Conservation (phyloP, 495 filamentous ascomycete genomes). For the Mytilinidion resinicola region DNA sequence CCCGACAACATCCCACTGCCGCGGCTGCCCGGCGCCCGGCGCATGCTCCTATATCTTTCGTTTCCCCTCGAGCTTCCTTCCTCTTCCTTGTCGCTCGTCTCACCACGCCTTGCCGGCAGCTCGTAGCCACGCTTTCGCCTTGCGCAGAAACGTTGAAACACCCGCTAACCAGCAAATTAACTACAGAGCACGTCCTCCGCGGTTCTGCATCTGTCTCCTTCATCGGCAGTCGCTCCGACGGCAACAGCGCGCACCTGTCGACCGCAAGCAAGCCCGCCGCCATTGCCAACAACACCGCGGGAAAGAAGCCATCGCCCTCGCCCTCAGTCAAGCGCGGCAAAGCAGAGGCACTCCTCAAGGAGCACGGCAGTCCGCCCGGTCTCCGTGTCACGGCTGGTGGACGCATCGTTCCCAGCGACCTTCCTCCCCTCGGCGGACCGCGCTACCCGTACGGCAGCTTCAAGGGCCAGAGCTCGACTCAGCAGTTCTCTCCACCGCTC, state of each 20-base stretch:
- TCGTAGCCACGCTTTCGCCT: too few species aligned
- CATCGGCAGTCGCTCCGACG: neutral
- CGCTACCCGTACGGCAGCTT: slow-evolving; percentile 22
- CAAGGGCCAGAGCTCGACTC: slow-evolving; percentile 21
- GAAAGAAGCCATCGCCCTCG: slow-evolving; percentile 35
- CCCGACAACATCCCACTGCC: neutral
- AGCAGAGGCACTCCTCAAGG: slow-evolving; percentile 45
- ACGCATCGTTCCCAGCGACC: slow-evolving; percentile 51
- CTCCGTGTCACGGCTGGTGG: slow-evolving; percentile 61
- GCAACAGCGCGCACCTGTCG: neutral
- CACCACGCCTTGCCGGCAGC: too few species aligned
- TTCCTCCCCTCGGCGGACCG: slow-evolving; percentile 30
- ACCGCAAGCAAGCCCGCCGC: slow-evolving; percentile 2
- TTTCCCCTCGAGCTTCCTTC: neutral
- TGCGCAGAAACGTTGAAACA: too few species aligned
- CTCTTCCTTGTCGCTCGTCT: neutral
- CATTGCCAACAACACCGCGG: neutral
- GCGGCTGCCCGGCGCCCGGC: neutral
- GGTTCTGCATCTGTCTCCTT: slow-evolving; percentile 23
- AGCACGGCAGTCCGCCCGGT: slow-evolving; percentile 54
- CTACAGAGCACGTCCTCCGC: slow-evolving; percentile 28
- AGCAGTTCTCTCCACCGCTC: neutral
- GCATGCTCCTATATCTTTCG: neutral
- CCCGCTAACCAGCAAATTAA: neutral
- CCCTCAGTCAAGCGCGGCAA: slow-evolving; percentile 38